These are phyloP conservation scores for Hemisphaericaspora xylofermentans DNA, from an alignment of 1,139 yeast species.

Conservation along the genomic window DNA sequence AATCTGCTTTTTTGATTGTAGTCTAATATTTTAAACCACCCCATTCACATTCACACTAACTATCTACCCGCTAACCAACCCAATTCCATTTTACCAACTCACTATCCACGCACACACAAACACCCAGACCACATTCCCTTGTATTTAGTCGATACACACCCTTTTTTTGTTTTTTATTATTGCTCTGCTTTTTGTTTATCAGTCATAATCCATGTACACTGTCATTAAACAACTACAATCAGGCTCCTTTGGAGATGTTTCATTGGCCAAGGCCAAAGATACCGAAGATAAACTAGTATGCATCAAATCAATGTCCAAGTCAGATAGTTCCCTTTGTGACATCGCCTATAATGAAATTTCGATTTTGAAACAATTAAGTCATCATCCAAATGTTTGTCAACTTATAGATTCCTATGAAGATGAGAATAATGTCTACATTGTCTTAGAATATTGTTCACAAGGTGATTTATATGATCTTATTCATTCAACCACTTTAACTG, in stretches of 20 bases:
- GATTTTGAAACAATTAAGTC: conserved; percentile 34
- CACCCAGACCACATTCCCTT: no score
- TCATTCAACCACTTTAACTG: conserved; percentile 21
- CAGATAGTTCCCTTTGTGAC: conserved; percentile 18
- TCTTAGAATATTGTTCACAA: conserved; percentile 49
- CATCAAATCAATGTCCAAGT: conserved; percentile 25
- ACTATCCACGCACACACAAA: not conserved
- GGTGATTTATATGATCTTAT: conserved; percentile 54
- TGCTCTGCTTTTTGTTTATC: not conserved
- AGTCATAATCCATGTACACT: conserved; percentile 32
- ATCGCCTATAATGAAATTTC: conserved; percentile 47
- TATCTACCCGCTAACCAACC: no score
- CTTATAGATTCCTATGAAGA: conserved; percentile 45
- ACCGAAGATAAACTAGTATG: conserved; percentile 34
- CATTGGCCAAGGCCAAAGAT: conserved; percentile 41
- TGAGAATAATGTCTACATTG: conserved; percentile 32
- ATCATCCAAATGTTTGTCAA: conserved; percentile 43
- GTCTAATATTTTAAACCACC: no score
- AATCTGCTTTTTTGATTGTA: no score
- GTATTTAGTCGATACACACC: not conserved
- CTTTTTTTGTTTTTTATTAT: not conserved
- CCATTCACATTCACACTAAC: no score
- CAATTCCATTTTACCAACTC: no score
- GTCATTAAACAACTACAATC: conserved; percentile 41
- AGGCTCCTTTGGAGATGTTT: conserved; percentile 55